Conservation (phyloP, 768 basidiomycete species). For the Phlegmacium glaucopus region DNA sequence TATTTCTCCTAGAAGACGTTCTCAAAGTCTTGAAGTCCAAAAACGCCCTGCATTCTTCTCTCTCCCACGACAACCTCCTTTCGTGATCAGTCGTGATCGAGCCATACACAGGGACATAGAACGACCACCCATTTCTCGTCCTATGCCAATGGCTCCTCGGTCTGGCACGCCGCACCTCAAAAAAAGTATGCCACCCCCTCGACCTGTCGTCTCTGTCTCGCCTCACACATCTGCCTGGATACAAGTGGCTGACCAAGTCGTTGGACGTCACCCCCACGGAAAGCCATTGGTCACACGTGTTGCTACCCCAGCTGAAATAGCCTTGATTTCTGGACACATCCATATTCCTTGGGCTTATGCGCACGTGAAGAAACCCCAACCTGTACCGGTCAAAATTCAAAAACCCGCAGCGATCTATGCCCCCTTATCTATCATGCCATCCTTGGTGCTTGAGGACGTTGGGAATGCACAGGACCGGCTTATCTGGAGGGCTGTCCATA, state of each 20-base stretch:
- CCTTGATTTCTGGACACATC: constrained; percentile 21
- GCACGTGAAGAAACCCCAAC: constrained; percentile 4
- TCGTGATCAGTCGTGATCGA: too few species aligned
- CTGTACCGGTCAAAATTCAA: constrained; percentile 12
- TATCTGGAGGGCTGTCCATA: constrained; percentile 1
- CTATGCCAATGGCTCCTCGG: neutral
- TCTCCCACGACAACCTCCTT: too few species aligned
- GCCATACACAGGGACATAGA: too few species aligned
- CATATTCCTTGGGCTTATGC: constrained; percentile 21
- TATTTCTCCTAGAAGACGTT: too few species aligned
- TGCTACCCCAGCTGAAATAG: constrained; percentile 20
- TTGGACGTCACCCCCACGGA: constrained; percentile 21
- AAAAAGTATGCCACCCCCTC: neutral
- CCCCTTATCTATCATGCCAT: neutral
- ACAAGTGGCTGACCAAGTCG: constrained; percentile 22
- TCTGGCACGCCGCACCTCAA: neutral
- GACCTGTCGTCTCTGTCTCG: constrained; percentile 3
- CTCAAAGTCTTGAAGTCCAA: too few species aligned
- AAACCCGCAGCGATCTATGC: neutral
- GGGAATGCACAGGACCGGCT: constrained; percentile 5
- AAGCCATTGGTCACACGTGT: constrained; percentile 17
- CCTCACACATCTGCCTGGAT: constrained; percentile 19
- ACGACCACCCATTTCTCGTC: neutral
- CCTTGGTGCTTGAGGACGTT: constrained; percentile 7
- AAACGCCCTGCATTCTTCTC: too few species aligned